Evolutionary conservation across 305 asterid species (phyloP).

Genomic region (Solanum hybrid): DNA sequence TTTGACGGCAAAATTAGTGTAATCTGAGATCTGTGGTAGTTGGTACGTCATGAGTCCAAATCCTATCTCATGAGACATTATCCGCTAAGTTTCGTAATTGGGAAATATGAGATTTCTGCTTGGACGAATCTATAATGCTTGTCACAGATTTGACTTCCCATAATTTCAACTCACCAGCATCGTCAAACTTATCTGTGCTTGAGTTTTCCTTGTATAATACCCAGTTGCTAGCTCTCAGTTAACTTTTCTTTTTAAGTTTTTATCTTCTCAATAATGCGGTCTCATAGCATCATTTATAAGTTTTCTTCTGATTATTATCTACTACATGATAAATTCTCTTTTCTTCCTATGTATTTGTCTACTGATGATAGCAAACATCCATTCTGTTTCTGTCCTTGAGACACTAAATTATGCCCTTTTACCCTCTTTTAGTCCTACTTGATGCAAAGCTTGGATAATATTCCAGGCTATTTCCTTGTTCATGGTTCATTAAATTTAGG

Average conservation of each 20-base stretch:
- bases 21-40: not conserved
- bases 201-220: not conserved
- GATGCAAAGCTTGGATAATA: not conserved
- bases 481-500: not conserved
- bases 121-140: not conserved
- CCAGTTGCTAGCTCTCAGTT: not conserved
- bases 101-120: not conserved
- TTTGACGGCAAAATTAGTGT: not conserved
- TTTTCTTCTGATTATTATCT: not conserved
- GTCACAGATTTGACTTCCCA: not conserved
- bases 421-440: not conserved
- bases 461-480: not conserved
- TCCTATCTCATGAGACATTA: not conserved
- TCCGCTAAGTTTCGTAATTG: not conserved
- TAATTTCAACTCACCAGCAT: not conserved
- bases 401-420: not conserved
- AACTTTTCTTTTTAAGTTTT: not conserved
- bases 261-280: not conserved
- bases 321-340: not conserved
- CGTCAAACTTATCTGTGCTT: not conserved
- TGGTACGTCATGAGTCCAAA: not conserved
- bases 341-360: not conserved
- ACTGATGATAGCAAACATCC: not conserved
- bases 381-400: not conserved
- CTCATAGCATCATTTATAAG: not conserved